Percentiles rank a stretch among this genome's conserved stretches.
Conservation (phyloP, 495 filamentous ascomycete genomes). For the Glonium stellatum region DNA sequence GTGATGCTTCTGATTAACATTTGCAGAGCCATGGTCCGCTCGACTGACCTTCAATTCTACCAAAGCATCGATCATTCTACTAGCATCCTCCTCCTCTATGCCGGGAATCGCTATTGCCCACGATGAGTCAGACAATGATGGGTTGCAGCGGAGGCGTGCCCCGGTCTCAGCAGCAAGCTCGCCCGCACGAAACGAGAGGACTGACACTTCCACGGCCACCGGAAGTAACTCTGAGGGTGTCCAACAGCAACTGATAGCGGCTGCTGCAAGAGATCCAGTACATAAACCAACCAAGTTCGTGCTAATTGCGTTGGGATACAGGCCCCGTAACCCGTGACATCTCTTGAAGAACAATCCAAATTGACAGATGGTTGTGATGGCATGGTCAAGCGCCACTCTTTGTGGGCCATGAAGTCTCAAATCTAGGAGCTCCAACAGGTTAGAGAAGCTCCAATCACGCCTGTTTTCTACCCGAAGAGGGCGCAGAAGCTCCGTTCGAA, state of each 20-base stretch:
- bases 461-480: too few species aligned
- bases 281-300: not conserved
- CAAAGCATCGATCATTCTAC: not conserved
- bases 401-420: too few species aligned
- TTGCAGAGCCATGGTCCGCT: not conserved
- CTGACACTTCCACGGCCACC: not conserved
- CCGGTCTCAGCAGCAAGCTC: not conserved
- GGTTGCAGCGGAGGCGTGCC: slow-evolving; percentile 19
- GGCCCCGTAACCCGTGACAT: too few species aligned
- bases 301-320: not conserved
- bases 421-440: too few species aligned
- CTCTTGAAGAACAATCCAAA: too few species aligned
- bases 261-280: not conserved
- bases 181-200: not conserved
- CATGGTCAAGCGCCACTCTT: too few species aligned
- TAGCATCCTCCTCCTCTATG: slow-evolving; percentile 44
- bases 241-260: not conserved
- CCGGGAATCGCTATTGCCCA: too few species aligned
- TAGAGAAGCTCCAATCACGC: too few species aligned
- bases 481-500: too few species aligned
- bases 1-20: slow-evolving; percentile 47
- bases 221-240: not conserved
- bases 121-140: slow-evolving; percentile 39
- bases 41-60: not conserved
- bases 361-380: too few species aligned